Percentiles rank a stretch among this genome's conserved stretches.
phyloP scores from a whole-genome alignment of 164 flowering plant genomes.

The Aristolochia fimbriata region DNA sequence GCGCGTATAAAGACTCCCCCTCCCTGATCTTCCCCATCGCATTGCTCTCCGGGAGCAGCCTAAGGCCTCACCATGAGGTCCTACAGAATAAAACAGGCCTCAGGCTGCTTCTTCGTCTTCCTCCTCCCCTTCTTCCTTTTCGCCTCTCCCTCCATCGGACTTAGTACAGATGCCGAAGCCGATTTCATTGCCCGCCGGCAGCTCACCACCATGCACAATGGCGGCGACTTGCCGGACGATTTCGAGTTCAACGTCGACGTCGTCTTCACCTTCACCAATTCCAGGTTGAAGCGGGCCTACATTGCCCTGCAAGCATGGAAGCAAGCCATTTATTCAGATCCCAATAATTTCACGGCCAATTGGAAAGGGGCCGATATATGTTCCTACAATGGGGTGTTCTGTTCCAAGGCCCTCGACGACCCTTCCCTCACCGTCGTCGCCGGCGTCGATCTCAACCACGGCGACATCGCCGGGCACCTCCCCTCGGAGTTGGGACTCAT shows the following conservation, averaged over 20 bases:
- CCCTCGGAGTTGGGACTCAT: constrained; percentile 61
- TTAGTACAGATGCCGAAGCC: constrained; percentile 38
- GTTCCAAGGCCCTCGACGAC: constrained; percentile 49
- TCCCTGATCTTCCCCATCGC: neutral
- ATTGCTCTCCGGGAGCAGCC: neutral
- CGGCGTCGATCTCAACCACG: constrained; percentile 62
- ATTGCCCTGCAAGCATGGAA: constrained; percentile 66
- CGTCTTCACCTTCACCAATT: constrained; percentile 23
- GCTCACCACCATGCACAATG: constrained; percentile 19
- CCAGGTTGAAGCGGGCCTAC: constrained; percentile 48
- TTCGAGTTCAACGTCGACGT: constrained; percentile 21
- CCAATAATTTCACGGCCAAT: constrained; percentile 37
- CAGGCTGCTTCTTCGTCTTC: constrained; percentile 4
- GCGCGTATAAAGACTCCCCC: neutral
- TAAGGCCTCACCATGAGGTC: neutral
- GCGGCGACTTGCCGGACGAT: constrained; percentile 27
- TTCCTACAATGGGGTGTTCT: constrained; percentile 55
- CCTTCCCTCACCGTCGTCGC: constrained; percentile 43
- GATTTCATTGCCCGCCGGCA: constrained; percentile 36
- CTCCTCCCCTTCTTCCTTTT: constrained; percentile 6
- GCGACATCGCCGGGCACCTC: constrained; percentile 67
- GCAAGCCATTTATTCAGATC: constrained; percentile 64
- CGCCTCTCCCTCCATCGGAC: constrained; percentile 15
- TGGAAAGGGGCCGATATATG: constrained; percentile 72
- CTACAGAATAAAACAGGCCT: constrained; percentile 4